phyloP scores from a whole-genome alignment of 108 stramenopile species.

The Poteriospumella lacustris region DNA sequence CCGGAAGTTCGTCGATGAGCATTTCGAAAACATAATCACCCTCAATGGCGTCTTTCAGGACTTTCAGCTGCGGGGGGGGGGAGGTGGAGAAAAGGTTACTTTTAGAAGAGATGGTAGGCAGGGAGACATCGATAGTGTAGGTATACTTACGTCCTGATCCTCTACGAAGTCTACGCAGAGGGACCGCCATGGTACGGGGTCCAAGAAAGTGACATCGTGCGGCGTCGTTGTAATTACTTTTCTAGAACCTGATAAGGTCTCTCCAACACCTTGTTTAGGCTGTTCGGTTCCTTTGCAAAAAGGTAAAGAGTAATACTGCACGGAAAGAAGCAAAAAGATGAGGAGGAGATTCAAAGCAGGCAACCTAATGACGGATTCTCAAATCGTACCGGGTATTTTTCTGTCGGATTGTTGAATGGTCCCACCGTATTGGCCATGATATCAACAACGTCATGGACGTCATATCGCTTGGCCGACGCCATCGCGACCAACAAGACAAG shows the following conservation, averaged over 20 bases:
- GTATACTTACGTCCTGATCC: constrained; percentile 43
- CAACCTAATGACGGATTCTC: too few relatives aligned
- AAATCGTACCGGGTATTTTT: constrained; percentile 71
- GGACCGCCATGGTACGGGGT: constrained; percentile 69
- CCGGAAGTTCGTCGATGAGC: constrained; percentile 92
- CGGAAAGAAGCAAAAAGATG: too few relatives aligned
- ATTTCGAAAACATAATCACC: constrained; percentile 88
- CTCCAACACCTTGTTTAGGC: constrained; percentile 64
- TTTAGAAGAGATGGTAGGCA: background rate
- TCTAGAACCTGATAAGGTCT: constrained; percentile 85
- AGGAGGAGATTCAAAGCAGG: too few relatives aligned
- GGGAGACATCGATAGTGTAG: background rate
- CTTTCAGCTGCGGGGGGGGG: constrained; percentile 22
- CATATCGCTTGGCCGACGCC: too few relatives aligned
- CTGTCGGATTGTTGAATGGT: constrained; percentile 96
- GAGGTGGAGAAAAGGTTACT: background rate
- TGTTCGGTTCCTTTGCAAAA: constrained; percentile 61
- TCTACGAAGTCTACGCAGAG: constrained; percentile 69
- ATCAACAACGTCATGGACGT: background rate
- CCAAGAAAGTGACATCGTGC: constrained; percentile 77
- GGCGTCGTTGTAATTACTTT: constrained; percentile 78
- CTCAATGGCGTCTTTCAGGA: constrained; percentile 42
- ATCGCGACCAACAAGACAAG: too few relatives aligned
- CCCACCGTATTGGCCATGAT: constrained; percentile 50
- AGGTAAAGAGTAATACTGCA: constrained; percentile 92